Conservation (phyloP, 1,139 yeast species). For the Geotrichum klebahnii region DNA sequence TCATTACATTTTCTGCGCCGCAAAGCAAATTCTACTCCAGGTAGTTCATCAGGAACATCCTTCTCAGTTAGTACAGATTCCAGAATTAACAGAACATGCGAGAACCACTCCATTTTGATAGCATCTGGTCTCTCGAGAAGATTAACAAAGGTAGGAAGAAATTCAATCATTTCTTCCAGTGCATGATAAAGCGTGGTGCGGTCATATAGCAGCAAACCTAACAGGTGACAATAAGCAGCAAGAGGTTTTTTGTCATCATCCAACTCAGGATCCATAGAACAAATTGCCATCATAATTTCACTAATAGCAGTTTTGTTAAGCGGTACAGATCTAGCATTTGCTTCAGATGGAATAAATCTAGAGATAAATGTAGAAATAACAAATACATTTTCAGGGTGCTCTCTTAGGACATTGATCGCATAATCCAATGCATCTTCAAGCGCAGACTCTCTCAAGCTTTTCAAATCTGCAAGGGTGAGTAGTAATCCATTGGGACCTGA, state of each 20-base stretch:
- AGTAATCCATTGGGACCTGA: constrained; percentile 31
- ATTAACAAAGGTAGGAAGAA: constrained; percentile 35
- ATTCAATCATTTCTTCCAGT: constrained; percentile 41
- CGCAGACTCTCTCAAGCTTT: constrained; percentile 40
- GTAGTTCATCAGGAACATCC: constrained; percentile 25
- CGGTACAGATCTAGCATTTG: constrained; percentile 6
- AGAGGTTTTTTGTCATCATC: constrained; percentile 37
- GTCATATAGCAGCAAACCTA: constrained; percentile 48
- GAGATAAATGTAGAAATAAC: constrained; percentile 50
- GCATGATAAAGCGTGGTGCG: constrained; percentile 42
- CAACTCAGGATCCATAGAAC: constrained; percentile 38
- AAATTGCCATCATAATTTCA: constrained; percentile 41
- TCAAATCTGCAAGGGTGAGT: constrained; percentile 44
- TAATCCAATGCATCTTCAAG: constrained; percentile 43
- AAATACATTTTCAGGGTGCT: constrained; percentile 50
- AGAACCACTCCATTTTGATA: constrained; percentile 32
- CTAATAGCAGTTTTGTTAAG: constrained; percentile 33
- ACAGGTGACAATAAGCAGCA: constrained; percentile 47
- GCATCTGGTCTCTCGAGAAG: constrained; percentile 28
- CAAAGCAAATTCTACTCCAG: background rate
- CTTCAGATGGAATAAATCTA: constrained; percentile 33
- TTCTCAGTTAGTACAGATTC: constrained; percentile 32
- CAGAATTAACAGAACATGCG: constrained; percentile 35
- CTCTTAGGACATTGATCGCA: constrained; percentile 49
- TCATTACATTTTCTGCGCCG: constrained; percentile 9